Conservation (phyloP, 164 flowering plant genomes). For the Pachysandra terminalis region DNA sequence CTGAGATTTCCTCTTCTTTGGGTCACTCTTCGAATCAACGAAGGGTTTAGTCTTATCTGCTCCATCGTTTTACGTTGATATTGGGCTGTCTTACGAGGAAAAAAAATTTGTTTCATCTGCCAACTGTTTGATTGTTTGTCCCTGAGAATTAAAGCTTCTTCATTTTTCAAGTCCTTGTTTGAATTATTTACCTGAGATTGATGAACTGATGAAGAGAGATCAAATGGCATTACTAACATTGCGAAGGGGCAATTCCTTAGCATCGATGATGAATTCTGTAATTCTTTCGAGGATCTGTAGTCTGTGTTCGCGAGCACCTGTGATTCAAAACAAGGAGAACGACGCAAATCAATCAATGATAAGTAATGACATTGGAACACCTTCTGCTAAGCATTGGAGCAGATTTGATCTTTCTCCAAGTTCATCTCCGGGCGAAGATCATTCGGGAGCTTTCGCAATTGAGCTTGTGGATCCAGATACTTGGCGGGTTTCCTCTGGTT, state of each 20-base stretch:
- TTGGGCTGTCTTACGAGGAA: too few species aligned
- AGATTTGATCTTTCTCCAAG: conserved; percentile 35
- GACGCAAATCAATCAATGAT: conserved; percentile 5
- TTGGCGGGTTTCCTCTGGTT: conserved; percentile 67
- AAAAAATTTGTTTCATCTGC: background rate
- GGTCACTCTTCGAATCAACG: too few species aligned
- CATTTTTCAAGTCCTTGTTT: background rate
- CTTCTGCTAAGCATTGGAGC: conserved; percentile 12
- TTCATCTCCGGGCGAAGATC: conserved; percentile 15
- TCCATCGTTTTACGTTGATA: too few species aligned
- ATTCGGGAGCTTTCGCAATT: conserved; percentile 29
- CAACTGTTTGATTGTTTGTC: conserved; percentile 35
- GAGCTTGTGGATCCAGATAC: conserved; percentile 63
- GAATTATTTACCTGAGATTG: background rate
- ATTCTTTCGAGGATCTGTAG: conserved; percentile 9
- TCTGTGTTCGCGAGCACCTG: conserved; percentile 26
- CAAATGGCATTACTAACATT: conserved; percentile 22
- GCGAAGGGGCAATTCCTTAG: conserved; percentile 14
- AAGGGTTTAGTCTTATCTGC: too few species aligned
- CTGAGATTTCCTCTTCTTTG: too few species aligned
- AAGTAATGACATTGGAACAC: background rate
- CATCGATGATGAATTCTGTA: conserved; percentile 7
- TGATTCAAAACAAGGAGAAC: conserved; percentile 2
- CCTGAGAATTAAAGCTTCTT: background rate
- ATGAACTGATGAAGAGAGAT: background rate